Percentiles rank a stretch among this genome's conserved stretches.
phyloP scores from a whole-genome alignment of 75 land plant genomes.

The Chamaecyparis obtusa region DNA sequence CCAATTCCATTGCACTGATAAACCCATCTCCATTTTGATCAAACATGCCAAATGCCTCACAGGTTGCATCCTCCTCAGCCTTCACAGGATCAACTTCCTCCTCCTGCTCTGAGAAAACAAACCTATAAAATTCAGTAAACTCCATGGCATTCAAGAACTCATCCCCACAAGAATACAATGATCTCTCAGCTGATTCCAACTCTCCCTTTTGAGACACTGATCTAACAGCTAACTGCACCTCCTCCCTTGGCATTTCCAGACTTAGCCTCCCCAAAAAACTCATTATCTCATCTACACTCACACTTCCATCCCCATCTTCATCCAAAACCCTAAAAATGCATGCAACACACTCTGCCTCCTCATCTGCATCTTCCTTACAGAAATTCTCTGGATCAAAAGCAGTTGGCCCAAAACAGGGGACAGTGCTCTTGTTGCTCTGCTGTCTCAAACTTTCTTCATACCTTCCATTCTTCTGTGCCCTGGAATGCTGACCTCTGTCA shows the following conservation, averaged over 20 bases:
- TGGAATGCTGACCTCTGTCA: too few relatives aligned
- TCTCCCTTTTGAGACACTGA: background rate
- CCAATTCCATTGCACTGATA: conserved; percentile 42
- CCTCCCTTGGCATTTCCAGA: conserved; percentile 3
- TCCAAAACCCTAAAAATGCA: background rate
- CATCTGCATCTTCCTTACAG: background rate
- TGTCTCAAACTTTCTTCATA: too few relatives aligned
- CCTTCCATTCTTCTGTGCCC: too few relatives aligned
- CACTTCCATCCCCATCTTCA: background rate
- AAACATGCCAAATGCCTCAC: conserved; percentile 46
- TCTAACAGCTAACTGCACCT: background rate
- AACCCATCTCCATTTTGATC: conserved; percentile 55
- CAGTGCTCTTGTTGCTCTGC: too few relatives aligned
- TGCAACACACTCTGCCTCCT: background rate
- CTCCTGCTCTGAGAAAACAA: background rate
- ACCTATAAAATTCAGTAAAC: background rate
- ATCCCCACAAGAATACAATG: background rate
- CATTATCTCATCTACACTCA: background rate
- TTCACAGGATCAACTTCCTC: background rate
- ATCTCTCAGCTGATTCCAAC: background rate
- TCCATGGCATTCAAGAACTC: background rate
- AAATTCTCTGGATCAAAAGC: background rate
- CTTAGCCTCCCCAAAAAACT: background rate
- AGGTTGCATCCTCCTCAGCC: background rate
- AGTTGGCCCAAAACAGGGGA: too few relatives aligned